A percentile compares a stretch with the other conserved stretches of the same genome.
Conservation (phyloP, 2,329 filamentous ascomycete species). For the Calonectria honghensis region DNA sequence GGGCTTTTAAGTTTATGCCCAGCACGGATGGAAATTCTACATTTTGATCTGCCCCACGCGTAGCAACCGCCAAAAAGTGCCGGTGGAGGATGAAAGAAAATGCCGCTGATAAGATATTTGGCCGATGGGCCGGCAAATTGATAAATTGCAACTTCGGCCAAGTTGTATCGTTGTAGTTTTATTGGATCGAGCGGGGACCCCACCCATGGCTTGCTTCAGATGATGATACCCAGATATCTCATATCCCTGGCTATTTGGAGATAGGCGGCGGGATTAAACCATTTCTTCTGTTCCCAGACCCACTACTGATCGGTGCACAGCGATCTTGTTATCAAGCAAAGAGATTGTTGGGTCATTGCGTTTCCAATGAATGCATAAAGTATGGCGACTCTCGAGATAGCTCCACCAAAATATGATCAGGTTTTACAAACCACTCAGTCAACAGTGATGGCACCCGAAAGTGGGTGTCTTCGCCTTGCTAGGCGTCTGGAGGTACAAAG, state of each 20-base stretch:
- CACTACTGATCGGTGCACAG: background rate
- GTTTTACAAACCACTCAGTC: background rate
- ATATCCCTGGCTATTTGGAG: background rate
- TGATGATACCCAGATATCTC: slow-evolving; percentile 3
- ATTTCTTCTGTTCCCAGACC: background rate
- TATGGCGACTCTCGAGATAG: background rate
- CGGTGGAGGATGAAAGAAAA: background rate
- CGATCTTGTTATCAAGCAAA: background rate
- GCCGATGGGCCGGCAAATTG: slow-evolving; percentile 25
- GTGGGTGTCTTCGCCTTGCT: background rate
- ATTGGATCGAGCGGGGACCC: background rate
- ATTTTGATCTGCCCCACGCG: background rate
- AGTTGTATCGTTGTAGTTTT: background rate
- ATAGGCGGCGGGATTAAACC: background rate
- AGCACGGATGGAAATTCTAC: background rate
- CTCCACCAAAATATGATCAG: background rate
- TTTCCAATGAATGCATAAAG: background rate
- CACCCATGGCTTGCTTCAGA: background rate
- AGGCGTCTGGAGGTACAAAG: slow-evolving; percentile 49
- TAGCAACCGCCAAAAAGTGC: background rate
- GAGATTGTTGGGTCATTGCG: too few relatives aligned
- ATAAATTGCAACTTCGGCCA: slow-evolving; percentile 5
- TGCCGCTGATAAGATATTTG: slow-evolving; percentile 6
- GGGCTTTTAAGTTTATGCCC: background rate
- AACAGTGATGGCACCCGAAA: background rate